Conservation (phyloP, 83 land plant species). For the Larix sibirica region DNA sequence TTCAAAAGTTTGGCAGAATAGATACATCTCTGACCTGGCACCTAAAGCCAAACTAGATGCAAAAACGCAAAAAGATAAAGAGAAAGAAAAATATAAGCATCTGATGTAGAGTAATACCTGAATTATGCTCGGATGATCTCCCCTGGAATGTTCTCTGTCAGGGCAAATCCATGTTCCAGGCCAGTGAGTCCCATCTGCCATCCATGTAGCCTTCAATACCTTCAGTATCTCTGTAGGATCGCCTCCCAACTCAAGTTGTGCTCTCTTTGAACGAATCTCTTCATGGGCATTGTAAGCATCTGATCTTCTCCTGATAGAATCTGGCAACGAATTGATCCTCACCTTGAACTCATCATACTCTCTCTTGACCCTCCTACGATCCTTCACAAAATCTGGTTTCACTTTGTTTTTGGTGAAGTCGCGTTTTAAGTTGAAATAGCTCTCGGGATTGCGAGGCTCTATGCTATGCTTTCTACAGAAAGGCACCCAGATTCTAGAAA, state of each 20-base stretch:
- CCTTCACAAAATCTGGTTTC: slow-evolving; percentile 72
- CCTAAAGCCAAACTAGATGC: too few relatives aligned
- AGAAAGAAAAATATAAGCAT: neutral
- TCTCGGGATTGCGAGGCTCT: slow-evolving; percentile 78
- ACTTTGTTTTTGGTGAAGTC: slow-evolving; percentile 77
- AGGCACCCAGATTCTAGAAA: slow-evolving; percentile 76
- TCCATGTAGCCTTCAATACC: slow-evolving; percentile 86
- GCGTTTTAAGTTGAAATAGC: slow-evolving; percentile 49
- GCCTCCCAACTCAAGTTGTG: slow-evolving; percentile 31
- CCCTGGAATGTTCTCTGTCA: slow-evolving; percentile 59
- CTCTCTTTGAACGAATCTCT: slow-evolving; percentile 30
- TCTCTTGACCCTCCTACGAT: slow-evolving; percentile 72
- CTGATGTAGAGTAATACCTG: slow-evolving; percentile 47
- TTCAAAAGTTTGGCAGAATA: too few relatives aligned
- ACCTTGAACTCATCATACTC: slow-evolving; percentile 89
- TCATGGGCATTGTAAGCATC: slow-evolving; percentile 48
- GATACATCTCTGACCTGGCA: too few relatives aligned
- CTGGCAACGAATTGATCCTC: slow-evolving; percentile 71
- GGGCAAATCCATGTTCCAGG: slow-evolving; percentile 74
- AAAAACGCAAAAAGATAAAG: too few relatives aligned
- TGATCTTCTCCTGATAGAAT: slow-evolving; percentile 47
- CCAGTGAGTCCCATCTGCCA: slow-evolving; percentile 88
- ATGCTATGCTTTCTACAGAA: slow-evolving; percentile 77
- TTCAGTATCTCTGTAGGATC: slow-evolving; percentile 35
- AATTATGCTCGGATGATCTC: slow-evolving; percentile 87